phyloP scores from a whole-genome alignment of 768 basidiomycete genomes.

The Suillus fuscotomentosus region DNA sequence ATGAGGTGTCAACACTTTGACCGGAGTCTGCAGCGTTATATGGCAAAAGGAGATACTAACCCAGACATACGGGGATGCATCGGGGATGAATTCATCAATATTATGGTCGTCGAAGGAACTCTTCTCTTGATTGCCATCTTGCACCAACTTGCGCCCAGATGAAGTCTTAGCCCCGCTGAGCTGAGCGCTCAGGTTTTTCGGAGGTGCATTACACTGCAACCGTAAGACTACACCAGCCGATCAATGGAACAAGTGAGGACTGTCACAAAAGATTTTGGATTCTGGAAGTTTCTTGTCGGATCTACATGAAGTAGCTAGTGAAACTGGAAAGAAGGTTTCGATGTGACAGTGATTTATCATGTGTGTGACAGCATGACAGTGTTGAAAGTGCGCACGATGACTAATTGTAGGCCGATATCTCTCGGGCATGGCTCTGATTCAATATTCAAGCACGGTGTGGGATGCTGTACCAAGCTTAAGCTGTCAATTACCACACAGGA shows the following conservation, averaged over 20 bases:
- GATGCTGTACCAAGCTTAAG: not conserved
- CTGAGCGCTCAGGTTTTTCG: no score
- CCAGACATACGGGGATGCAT: not conserved
- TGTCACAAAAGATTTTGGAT: not conserved
- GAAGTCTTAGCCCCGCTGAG: not conserved
- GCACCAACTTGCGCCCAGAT: not conserved
- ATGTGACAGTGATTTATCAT: no score
- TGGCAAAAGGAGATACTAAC: not conserved
- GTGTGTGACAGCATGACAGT: no score
- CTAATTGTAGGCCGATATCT: no score
- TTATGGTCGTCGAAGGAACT: not conserved
- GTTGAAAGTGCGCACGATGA: no score
- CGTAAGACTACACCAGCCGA: not conserved
- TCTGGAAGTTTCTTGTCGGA: not conserved
- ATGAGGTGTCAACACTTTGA: not conserved
- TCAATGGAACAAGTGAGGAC: not conserved
- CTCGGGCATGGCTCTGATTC: not conserved
- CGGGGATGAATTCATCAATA: not conserved
- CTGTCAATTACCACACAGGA: not conserved
- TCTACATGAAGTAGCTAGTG: no score
- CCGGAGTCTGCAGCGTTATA: not conserved
- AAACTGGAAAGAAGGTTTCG: no score
- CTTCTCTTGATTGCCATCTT: not conserved
- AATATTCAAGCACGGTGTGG: not conserved
- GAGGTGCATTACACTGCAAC: not conserved